phyloP scores from a whole-genome alignment of 208 protist species.

The Polymyxa betae region DNA sequence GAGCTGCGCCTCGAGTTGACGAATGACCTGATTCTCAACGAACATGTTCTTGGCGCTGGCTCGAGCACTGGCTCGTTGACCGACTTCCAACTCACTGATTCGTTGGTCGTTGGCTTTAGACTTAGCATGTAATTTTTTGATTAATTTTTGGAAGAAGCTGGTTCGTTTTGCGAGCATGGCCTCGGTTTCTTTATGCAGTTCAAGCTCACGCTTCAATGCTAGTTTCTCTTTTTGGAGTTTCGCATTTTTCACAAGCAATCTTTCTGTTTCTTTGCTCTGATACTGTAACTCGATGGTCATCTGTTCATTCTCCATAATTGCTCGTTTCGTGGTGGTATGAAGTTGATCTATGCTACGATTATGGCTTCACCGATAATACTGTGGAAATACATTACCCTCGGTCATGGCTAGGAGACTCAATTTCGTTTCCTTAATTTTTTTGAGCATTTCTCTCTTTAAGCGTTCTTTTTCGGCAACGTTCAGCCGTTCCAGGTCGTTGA shows the following conservation, averaged over 20 bases:
- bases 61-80: neutral
- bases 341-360: slow-evolving; percentile 28
- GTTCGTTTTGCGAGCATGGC: slow-evolving; percentile 50
- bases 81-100: neutral
- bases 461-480: slow-evolving; percentile 57
- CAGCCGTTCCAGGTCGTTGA: slow-evolving; percentile 31
- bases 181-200: slow-evolving; percentile 54
- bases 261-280: slow-evolving; percentile 61
- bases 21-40: slow-evolving; percentile 34
- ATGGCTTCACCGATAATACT: neutral
- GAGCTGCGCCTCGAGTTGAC: neutral
- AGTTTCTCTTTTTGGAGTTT: slow-evolving; percentile 24
- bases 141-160: slow-evolving; percentile 58
- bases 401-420: slow-evolving; percentile 57
- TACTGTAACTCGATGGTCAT: slow-evolving; percentile 58
- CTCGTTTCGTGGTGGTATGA: slow-evolving; percentile 60
- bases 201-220: slow-evolving; percentile 39
- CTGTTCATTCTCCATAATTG: slow-evolving; percentile 63
- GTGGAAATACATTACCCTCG: neutral
- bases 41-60: slow-evolving; percentile 9
- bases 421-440: slow-evolving; percentile 58
- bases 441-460: slow-evolving; percentile 61
- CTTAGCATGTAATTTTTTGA: slow-evolving; percentile 57
- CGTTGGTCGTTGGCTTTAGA: neutral
- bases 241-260: slow-evolving; percentile 47